phyloP scores from a whole-genome alignment of 2,329 filamentous ascomycete species.

The Cercospora beticola region DNA sequence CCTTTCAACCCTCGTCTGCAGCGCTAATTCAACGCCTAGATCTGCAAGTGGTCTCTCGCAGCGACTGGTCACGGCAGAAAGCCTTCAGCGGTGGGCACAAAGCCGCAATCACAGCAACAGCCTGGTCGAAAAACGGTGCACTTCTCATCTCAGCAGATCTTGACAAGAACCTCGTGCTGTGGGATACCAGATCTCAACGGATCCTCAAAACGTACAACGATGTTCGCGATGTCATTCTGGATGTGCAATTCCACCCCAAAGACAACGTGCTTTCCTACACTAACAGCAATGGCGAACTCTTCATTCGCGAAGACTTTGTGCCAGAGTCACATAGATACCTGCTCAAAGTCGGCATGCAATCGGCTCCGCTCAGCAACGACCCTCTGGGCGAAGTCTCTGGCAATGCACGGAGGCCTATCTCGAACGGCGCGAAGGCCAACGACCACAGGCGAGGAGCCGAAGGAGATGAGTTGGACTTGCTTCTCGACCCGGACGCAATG shows the following conservation, averaged over 20 bases:
- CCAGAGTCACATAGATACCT: slow-evolving; percentile 51
- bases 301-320: slow-evolving; percentile 74
- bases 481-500: slow-evolving; percentile 65
- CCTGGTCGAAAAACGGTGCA: slow-evolving; percentile 94
- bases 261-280: slow-evolving; percentile 90
- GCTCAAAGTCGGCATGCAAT: slow-evolving; percentile 60
- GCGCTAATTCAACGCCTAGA: slow-evolving; percentile 45
- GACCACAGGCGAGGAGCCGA: slow-evolving; percentile 58
- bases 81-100: slow-evolving; percentile 76
- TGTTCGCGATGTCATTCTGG: slow-evolving; percentile 69
- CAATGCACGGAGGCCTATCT: slow-evolving; percentile 58
- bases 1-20: background rate
- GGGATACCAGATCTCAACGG: slow-evolving; percentile 86
- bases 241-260: slow-evolving; percentile 85
- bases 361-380: slow-evolving; percentile 83
- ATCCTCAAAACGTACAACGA: slow-evolving; percentile 77
- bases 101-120: slow-evolving; percentile 78
- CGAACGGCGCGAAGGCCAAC: slow-evolving; percentile 53
- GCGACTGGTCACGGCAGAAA: slow-evolving; percentile 85
- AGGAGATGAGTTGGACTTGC: slow-evolving; percentile 73
- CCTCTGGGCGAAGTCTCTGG: slow-evolving; percentile 68
- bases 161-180: slow-evolving; percentile 68
- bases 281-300: slow-evolving; percentile 88
- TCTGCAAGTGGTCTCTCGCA: slow-evolving; percentile 81
- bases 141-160: slow-evolving; percentile 67